Evolutionary conservation across 495 filamentous ascomycete species (phyloP).

Genomic region (Neurospora intermedia): DNA sequence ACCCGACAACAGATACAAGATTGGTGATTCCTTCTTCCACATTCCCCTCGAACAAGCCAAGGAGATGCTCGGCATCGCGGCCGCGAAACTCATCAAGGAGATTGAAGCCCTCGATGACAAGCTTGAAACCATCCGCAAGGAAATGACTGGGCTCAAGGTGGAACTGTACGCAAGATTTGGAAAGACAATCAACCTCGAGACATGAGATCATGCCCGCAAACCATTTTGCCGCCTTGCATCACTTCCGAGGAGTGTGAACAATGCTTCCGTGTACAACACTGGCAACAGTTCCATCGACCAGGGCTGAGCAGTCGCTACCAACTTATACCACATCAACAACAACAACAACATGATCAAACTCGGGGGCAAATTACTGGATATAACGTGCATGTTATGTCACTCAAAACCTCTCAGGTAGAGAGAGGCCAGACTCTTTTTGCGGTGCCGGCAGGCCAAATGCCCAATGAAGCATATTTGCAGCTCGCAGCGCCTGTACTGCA

Average conservation of each 20-base stretch:
- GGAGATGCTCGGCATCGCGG: conserved; percentile 62
- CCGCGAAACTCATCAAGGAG: conserved; percentile 61
- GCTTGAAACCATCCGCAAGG: conserved; percentile 60
- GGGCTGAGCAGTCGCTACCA: neutral
- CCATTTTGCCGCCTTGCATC: neutral
- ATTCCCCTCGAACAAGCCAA: conserved; percentile 76
- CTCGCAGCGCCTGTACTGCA: neutral
- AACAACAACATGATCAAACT: neutral
- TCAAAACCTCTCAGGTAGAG: neutral
- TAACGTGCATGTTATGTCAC: neutral
- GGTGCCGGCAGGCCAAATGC: neutral
- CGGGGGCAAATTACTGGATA: neutral
- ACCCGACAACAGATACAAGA: conserved; percentile 63
- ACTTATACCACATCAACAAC: neutral
- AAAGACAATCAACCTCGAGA: conserved; percentile 89
- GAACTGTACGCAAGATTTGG: conserved; percentile 90
- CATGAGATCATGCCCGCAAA: conserved; percentile 35
- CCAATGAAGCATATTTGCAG: neutral
- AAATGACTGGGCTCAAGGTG: conserved; percentile 81
- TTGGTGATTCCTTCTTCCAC: conserved; percentile 89
- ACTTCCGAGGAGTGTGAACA: neutral
- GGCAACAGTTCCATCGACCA: neutral
- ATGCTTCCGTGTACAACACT: neutral
- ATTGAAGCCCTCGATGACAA: conserved; percentile 67
- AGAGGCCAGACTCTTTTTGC: neutral